Conservation (phyloP, 768 basidiomycete genomes). For the Mycena sanguinolenta region DNA sequence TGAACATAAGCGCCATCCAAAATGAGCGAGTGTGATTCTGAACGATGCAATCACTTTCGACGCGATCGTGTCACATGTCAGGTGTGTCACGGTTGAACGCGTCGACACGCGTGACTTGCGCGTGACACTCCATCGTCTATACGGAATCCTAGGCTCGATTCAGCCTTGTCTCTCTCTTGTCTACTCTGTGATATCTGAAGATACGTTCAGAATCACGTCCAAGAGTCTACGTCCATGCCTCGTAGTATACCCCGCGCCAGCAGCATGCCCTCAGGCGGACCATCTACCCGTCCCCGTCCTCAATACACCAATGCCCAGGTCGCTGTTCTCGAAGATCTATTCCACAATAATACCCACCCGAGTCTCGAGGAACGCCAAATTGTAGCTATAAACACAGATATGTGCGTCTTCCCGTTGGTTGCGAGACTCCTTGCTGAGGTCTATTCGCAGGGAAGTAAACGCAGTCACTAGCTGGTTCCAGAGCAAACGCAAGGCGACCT, state of each 20-base stretch:
- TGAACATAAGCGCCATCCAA: too few species aligned
- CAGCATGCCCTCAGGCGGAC: conserved; percentile 1
- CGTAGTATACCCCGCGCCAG: conserved; percentile 6
- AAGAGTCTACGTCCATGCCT: neutral
- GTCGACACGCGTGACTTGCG: too few species aligned
- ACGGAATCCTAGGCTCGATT: too few species aligned
- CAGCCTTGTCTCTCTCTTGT: too few species aligned
- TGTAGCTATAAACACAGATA: conserved; percentile 69
- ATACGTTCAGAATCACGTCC: too few species aligned
- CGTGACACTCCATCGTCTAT: too few species aligned
- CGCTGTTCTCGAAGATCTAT: conserved; percentile 78
- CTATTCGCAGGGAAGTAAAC: conserved; percentile 66
- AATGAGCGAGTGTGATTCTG: too few species aligned
- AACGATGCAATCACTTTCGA: too few species aligned
- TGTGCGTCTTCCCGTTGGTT: conserved; percentile 60
- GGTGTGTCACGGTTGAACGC: too few species aligned
- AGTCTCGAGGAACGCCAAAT: conserved; percentile 78
- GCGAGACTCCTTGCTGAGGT: conserved; percentile 29
- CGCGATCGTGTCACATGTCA: too few species aligned
- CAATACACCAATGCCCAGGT: conserved; percentile 76
- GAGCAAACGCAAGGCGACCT: conserved; percentile 79
- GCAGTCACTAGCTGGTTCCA: conserved; percentile 86
- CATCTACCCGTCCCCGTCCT: conserved; percentile 68
- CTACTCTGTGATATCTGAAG: too few species aligned
- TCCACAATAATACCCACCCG: conserved; percentile 78